Percentiles rank a stretch among this genome's conserved stretches.
These are phyloP conservation scores for Neolentinus lepideus DNA, from an alignment of 1,284 basidiomycete genomes.

Conservation along the genomic window DNA sequence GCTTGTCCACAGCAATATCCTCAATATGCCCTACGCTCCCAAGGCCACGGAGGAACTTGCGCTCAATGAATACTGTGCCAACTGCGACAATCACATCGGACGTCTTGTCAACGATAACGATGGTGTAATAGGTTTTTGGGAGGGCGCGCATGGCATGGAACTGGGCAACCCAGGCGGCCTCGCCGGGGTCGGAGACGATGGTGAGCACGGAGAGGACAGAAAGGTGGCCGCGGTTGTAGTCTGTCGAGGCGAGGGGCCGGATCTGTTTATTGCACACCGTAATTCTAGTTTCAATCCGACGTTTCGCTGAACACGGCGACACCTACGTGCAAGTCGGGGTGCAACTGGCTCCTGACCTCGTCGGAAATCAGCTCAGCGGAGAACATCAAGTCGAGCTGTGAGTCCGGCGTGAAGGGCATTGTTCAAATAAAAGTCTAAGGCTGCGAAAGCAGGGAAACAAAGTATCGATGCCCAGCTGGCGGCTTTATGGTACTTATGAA, in stretches of 20 bases:
- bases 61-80: slow-evolving; percentile 83
- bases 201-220: slow-evolving; percentile 78
- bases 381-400: slow-evolving; percentile 72
- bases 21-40: slow-evolving; percentile 93
- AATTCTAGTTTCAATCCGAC: background rate
- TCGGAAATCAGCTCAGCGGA: slow-evolving; percentile 57
- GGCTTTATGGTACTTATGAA: background rate
- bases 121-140: slow-evolving; percentile 71
- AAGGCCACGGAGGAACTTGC: slow-evolving; percentile 84
- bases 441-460: background rate
- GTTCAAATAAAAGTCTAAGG: background rate
- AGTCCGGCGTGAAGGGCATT: slow-evolving; percentile 58
- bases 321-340: slow-evolving; percentile 48
- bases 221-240: slow-evolving; percentile 83
- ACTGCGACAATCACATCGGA: slow-evolving; percentile 81
- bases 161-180: slow-evolving; percentile 58
- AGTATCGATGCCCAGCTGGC: background rate
- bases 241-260: slow-evolving; percentile 82
- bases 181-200: slow-evolving; percentile 69
- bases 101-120: slow-evolving; percentile 76
- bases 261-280: slow-evolving; percentile 42
- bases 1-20: slow-evolving; percentile 90
- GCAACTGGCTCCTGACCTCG: slow-evolving; percentile 50
- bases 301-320: slow-evolving; percentile 5
- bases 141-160: slow-evolving; percentile 54